Conservation (phyloP, 2,329 filamentous ascomycete species). For the Lachnellula cervina region DNA sequence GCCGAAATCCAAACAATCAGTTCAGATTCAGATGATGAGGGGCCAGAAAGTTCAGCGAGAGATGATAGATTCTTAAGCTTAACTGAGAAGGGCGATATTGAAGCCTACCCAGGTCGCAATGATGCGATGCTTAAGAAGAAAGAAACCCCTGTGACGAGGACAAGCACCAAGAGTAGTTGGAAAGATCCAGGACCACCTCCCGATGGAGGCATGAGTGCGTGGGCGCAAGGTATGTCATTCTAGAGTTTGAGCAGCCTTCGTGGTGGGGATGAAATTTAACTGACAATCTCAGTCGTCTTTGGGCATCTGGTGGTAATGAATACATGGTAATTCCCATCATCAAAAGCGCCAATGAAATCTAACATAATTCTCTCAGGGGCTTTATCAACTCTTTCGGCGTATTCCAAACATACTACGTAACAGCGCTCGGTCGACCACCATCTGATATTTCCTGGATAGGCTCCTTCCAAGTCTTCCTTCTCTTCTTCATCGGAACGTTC, state of each 20-base stretch:
- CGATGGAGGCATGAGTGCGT: conserved; percentile 28
- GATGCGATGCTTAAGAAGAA: background rate
- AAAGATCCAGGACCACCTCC: conserved; percentile 29
- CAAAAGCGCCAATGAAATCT: too few relatives aligned
- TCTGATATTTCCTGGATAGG: conserved; percentile 43
- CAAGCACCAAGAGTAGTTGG: conserved; percentile 24
- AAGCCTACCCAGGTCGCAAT: background rate
- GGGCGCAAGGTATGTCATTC: conserved; percentile 26
- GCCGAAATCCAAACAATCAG: background rate
- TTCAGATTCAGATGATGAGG: background rate
- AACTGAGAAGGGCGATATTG: background rate
- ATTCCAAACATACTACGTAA: conserved; percentile 41
- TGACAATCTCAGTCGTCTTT: conserved; percentile 11
- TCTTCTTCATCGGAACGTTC: conserved; percentile 39
- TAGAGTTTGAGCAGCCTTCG: background rate
- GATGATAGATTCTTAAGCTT: background rate
- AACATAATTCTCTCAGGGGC: conserved; percentile 19
- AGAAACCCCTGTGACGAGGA: conserved; percentile 14
- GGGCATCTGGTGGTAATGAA: conserved; percentile 29
- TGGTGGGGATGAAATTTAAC: background rate
- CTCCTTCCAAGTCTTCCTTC: conserved; percentile 38
- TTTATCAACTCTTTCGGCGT: conserved; percentile 39
- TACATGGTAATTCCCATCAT: conserved; percentile 14
- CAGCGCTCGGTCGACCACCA: conserved; percentile 28
- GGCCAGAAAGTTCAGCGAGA: background rate